These are phyloP conservation scores for Dothiorella sarmentorum DNA, from an alignment of 2,329 filamentous ascomycete species.

Conservation along the genomic window DNA sequence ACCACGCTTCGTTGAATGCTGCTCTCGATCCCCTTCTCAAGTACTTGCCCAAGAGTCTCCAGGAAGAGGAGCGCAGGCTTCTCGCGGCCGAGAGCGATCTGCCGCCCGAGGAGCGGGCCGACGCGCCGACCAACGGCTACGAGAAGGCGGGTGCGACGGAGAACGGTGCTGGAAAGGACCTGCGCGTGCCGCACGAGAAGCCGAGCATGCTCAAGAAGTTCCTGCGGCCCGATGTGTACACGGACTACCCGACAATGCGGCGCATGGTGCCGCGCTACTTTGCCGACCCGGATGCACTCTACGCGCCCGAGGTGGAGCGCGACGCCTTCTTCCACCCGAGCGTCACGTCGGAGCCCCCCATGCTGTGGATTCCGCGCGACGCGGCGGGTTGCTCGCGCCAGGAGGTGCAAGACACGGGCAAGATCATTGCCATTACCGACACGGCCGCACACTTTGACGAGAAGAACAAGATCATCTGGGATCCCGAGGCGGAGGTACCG, in stretches of 20 bases:
- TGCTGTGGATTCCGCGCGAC: conserved; percentile 48
- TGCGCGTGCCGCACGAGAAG: conserved; percentile 6
- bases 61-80: conserved; percentile 19
- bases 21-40: conserved; percentile 19
- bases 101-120: conserved; percentile 2
- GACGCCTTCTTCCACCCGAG: conserved; percentile 46
- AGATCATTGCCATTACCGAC: conserved; percentile 40
- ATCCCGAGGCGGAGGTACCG: conserved; percentile 14
- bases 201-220: conserved; percentile 14
- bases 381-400: conserved; percentile 42
- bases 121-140: conserved; percentile 13
- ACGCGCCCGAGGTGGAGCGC: conserved; percentile 31
- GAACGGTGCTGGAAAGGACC: neutral
- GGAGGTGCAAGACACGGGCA: conserved; percentile 41
- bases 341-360: conserved; percentile 41
- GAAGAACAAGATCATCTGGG: conserved; percentile 40
- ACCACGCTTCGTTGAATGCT: conserved; percentile 18
- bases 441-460: conserved; percentile 46
- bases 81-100: conserved; percentile 11
- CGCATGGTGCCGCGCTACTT: conserved; percentile 21
- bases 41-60: conserved; percentile 12
- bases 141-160: conserved; percentile 2
- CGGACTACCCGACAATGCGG: conserved; percentile 22
- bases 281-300: conserved; percentile 21
- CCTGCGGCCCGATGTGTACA: conserved; percentile 17